phyloP scores from a whole-genome alignment of 352 stramenopile genomes.

The Globisporangium orthogonon region DNA sequence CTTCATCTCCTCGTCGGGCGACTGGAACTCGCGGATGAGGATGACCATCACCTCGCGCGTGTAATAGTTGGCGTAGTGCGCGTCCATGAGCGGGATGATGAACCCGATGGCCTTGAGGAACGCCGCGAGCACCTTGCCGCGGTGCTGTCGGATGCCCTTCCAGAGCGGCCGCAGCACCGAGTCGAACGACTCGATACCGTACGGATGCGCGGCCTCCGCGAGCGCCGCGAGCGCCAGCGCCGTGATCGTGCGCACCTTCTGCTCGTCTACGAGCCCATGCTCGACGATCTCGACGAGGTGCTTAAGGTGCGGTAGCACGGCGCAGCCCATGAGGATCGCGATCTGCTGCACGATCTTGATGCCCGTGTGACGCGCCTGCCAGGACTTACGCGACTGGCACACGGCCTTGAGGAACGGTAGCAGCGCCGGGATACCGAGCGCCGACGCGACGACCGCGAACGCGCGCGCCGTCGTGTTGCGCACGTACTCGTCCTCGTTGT shows the following conservation, averaged over 20 bases:
- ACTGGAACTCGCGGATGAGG: constrained; percentile 98
- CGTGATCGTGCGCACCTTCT: constrained; percentile 98
- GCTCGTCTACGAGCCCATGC: constrained; percentile 96
- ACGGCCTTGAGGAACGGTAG: constrained; percentile 99
- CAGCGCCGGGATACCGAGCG: constrained; percentile 95
- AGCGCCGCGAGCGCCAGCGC: constrained; percentile 96
- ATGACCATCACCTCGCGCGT: constrained; percentile 99
- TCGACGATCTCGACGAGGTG: constrained; percentile 98
- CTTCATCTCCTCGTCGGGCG: constrained; percentile 99
- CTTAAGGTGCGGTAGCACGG: constrained; percentile 96
- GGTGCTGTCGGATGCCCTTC: constrained; percentile 96
- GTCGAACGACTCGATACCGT: constrained; percentile 99
- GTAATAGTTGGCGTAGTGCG: constrained; percentile 99
- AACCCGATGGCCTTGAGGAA: constrained; percentile 99
- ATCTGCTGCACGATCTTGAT: constrained; percentile 99
- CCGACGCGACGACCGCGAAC: constrained; percentile 98
- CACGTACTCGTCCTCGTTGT: constrained; percentile 98
- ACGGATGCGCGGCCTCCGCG: constrained; percentile 96
- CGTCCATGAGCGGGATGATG: constrained; percentile 99
- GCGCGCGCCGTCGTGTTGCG: constrained; percentile 97
- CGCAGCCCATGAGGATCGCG: constrained; percentile 97
- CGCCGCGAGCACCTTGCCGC: constrained; percentile 96
- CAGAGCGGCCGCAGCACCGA: constrained; percentile 96
- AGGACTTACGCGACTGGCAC: constrained; percentile 97
- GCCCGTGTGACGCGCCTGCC: constrained; percentile 98